phyloP scores from a whole-genome alignment of 306 rosid species.

The Luffa aegyptiaca region DNA sequence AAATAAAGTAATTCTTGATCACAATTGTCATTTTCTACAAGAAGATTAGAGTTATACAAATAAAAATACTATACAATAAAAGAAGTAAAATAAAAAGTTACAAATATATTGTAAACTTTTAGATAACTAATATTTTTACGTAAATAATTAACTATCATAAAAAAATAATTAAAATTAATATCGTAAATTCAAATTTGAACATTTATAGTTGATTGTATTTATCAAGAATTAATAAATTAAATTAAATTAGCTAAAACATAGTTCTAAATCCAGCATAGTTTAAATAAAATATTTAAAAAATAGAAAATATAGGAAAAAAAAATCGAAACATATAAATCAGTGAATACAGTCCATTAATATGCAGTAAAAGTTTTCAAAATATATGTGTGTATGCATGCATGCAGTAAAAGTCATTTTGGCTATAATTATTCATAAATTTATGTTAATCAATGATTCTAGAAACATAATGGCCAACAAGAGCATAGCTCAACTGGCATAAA shows the following conservation, averaged over 20 bases:
- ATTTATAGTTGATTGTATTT: neutral
- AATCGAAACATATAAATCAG: too few species aligned
- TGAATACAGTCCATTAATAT: neutral
- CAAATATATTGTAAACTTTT: neutral
- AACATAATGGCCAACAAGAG: neutral
- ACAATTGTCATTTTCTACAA: neutral
- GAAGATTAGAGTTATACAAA: neutral
- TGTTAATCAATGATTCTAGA: neutral
- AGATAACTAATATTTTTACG: neutral
- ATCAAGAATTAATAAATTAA: neutral
- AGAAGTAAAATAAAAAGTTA: neutral
- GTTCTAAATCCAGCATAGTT: neutral
- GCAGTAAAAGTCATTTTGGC: neutral
- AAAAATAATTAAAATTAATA: neutral
- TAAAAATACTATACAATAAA: neutral
- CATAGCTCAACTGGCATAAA: too few species aligned
- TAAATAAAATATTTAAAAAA: neutral
- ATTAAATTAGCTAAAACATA: neutral
- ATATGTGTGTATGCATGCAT: too few species aligned
- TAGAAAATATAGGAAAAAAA: neutral
- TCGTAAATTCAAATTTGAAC: neutral
- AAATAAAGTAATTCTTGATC: neutral
- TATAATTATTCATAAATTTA: neutral
- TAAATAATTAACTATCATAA: neutral
- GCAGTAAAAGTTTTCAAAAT: neutral